Evolutionary conservation across 2,329 filamentous ascomycete genomes (phyloP), one percentile per base, ranked within the genome.

Genomic region (Neoarthrinium moseri): DNA sequence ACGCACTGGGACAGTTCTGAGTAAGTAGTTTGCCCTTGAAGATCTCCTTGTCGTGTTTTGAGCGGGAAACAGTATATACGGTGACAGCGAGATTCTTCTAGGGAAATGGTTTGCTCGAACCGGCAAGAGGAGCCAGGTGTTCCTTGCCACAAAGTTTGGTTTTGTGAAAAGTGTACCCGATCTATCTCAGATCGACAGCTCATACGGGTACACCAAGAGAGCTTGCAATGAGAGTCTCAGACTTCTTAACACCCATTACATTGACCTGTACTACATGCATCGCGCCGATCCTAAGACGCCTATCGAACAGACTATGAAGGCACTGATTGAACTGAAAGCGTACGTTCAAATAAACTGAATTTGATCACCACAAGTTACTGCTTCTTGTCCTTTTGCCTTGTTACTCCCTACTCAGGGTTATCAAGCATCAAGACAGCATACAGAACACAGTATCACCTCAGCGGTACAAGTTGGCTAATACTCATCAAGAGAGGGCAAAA

Each of bases 101-200:
- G 69, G 68, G 43, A 61, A 54, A 50, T 66, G 62, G 62, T 60
- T 67, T 49, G 49, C 53, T n/a, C 50, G 47, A 12, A 70, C 68
- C 3, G 67, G 65, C 48, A 72, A 71, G 53, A 66, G 72, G 15
- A 63, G 68, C 34, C 57, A 69, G 39, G 68, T 74, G 52, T 73
- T 74, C 59, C 63, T 75, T 8, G 72, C 74, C 1, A 71, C 75
- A 46, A 78, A 80, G 51, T 79, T 79, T 54, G 76, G 65, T 34
- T n/a, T n/a, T n/a, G n/a, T n/a, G n/a, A n/a, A n/a, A n/a, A n/a
- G n/a, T n/a, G n/a, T n/a, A n/a, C n/a, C n/a, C n/a, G n/a, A n/a
- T n/a, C n/a, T n/a, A n/a, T n/a, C n/a, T n/a, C n/a, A 29, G 26
- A n/a, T 29, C 26, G 26, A 29, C n/a, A 29, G 26, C 26, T 29